Evolutionary conservation across 23 red algal genomes (phyloP).

Genomic region (Gracilaria gracilis): DNA sequence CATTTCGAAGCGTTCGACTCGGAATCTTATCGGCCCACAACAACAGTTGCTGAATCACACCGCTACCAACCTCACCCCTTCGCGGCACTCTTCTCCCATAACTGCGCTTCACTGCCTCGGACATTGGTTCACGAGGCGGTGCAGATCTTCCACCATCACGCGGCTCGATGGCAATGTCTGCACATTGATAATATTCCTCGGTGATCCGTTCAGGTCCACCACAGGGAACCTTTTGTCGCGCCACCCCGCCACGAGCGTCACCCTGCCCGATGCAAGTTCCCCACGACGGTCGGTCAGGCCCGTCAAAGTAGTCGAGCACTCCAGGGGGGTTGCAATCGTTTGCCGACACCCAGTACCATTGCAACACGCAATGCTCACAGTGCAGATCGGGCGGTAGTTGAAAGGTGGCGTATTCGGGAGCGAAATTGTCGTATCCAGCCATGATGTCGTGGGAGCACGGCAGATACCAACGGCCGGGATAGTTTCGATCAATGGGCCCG

Average conservation of each 20-base stretch:
- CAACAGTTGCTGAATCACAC: conserved; percentile 21
- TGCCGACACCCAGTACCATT: conserved; percentile 70
- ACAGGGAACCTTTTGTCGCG: background rate
- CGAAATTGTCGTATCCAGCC: background rate
- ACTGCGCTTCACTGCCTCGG: background rate
- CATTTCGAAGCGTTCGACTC: background rate
- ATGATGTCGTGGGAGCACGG: conserved; percentile 41
- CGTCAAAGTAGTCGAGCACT: conserved; percentile 62
- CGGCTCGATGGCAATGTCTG: conserved; percentile 51
- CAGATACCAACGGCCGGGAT: conserved; percentile 70
- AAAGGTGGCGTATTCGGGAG: conserved; percentile 3
- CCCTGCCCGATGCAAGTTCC: conserved; percentile 57
- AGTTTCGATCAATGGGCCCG: conserved; percentile 59
- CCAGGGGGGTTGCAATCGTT: conserved; percentile 76
- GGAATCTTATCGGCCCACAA: conserved; percentile 14
- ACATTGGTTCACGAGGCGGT: background rate
- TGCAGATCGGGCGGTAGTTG: conserved; percentile 34
- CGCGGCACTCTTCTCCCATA: background rate
- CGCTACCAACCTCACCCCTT: background rate
- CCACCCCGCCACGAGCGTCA: conserved; percentile 45
- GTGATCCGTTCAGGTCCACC: background rate
- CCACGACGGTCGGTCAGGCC: conserved; percentile 27
- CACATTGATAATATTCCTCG: conserved; percentile 65
- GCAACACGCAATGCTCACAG: conserved; percentile 78
- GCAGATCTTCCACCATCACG: conserved; percentile 11